These are phyloP conservation scores for Leccinum obscurum DNA, from an alignment of 768 basidiomycete genomes.

Conservation along the genomic window DNA sequence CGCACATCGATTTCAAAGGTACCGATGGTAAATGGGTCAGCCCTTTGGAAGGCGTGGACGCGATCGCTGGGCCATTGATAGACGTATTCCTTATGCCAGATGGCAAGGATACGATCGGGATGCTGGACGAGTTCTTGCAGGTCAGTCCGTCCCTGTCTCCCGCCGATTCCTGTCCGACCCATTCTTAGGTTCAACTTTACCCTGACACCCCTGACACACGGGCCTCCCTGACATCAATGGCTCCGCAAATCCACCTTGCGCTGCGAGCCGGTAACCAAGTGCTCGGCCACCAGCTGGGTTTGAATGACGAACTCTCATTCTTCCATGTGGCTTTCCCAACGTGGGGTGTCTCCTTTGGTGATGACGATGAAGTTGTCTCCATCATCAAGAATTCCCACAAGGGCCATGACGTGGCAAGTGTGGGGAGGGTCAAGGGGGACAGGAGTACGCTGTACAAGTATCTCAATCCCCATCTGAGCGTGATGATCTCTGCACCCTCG, in stretches of 20 bases:
- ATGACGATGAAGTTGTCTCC: conserved; percentile 56
- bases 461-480: conserved; percentile 77
- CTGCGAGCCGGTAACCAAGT: conserved; percentile 52
- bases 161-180: neutral
- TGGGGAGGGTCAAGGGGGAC: conserved; percentile 85
- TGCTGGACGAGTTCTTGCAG: conserved; percentile 79
- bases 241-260: conserved; percentile 54
- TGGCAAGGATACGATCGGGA: conserved; percentile 50
- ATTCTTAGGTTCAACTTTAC: conserved; percentile 58
- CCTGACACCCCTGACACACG: conserved; percentile 54
- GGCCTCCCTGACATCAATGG: conserved; percentile 43
- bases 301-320: conserved; percentile 43
- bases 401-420: conserved; percentile 61
- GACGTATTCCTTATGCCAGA: conserved; percentile 58
- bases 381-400: conserved; percentile 46
- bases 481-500: conserved; percentile 54
- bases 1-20: conserved; percentile 1
- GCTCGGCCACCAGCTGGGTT: conserved; percentile 55
- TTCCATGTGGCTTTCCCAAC: conserved; percentile 55
- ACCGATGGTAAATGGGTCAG: conserved; percentile 26
- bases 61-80: conserved; percentile 57
- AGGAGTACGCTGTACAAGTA: conserved; percentile 93
- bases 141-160: conserved; percentile 37
- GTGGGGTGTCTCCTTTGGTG: conserved; percentile 62
- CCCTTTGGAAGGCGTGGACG: conserved; percentile 57